phyloP scores from a whole-genome alignment of 2,329 filamentous ascomycete genomes.

The Neopestalotiopsis sp. region DNA sequence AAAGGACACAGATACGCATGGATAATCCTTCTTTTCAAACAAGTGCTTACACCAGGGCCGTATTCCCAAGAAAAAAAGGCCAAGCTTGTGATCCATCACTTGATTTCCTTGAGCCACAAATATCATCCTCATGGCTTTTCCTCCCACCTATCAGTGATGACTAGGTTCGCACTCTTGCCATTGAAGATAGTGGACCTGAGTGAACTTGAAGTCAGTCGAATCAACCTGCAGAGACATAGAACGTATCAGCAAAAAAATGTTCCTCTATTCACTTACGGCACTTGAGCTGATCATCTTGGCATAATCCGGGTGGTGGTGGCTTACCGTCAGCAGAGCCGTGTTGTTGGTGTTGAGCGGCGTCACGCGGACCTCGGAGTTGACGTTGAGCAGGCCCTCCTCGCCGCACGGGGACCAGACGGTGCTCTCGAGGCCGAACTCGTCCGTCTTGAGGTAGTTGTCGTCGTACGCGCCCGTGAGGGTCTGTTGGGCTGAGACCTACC shows the following conservation, averaged over 20 bases:
- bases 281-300: slow-evolving; percentile 2
- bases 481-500: slow-evolving; percentile 43
- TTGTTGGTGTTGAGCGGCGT: slow-evolving; percentile 26
- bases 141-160: background rate
- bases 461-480: slow-evolving; percentile 47
- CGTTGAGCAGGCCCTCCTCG: slow-evolving; percentile 53
- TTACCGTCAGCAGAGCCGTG: slow-evolving; percentile 34
- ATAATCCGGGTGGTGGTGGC: slow-evolving; percentile 17
- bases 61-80: background rate
- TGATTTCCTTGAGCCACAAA: background rate
- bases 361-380: slow-evolving; percentile 56
- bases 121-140: background rate
- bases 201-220: slow-evolving; percentile 37
- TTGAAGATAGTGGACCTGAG: slow-evolving; percentile 35
- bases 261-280: background rate
- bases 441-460: slow-evolving; percentile 50
- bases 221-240: slow-evolving; percentile 29
- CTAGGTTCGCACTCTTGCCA: slow-evolving; percentile 26
- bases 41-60: background rate
- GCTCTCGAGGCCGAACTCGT: slow-evolving; percentile 49
- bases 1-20: background rate
- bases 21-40: background rate
- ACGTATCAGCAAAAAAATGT: background rate
- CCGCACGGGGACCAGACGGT: slow-evolving; percentile 60
- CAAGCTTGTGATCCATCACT: no score